Evolutionary conservation across 164 flowering plant species (phyloP).

Genomic region (Euptelea pleiosperma): DNA sequence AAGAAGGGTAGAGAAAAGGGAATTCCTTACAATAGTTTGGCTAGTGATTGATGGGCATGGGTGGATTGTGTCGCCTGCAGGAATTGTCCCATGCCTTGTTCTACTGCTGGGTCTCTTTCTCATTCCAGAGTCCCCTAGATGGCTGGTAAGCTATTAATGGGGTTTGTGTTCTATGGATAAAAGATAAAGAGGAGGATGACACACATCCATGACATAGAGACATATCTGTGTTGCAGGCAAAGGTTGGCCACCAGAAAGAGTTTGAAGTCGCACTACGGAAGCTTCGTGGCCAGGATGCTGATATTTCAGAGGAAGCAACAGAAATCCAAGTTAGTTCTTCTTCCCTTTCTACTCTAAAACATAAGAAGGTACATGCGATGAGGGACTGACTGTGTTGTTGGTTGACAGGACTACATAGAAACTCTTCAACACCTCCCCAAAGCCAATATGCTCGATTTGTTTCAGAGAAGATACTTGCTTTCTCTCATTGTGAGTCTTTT

Average conservation of each 20-base stretch:
- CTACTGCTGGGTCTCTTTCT: slow-evolving; percentile 57
- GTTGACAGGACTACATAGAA: slow-evolving; percentile 66
- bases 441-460: slow-evolving; percentile 64
- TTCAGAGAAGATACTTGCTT: slow-evolving; percentile 60
- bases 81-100: slow-evolving; percentile 61
- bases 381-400: slow-evolving; percentile 11
- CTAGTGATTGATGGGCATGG: neutral
- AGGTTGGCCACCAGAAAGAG: slow-evolving; percentile 53
- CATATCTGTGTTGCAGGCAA: slow-evolving; percentile 50
- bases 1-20: neutral
- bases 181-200: no score
- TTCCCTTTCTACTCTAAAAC: neutral
- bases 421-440: slow-evolving; percentile 64
- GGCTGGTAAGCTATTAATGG: slow-evolving; percentile 72
- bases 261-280: slow-evolving; percentile 56
- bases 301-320: slow-evolving; percentile 63
- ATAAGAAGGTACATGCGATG: neutral
- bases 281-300: slow-evolving; percentile 74
- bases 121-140: slow-evolving; percentile 96
- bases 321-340: slow-evolving; percentile 58
- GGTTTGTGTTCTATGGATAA: neutral
- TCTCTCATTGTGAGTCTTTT: slow-evolving; percentile 55
- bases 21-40: neutral
- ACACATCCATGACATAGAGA: neutral
- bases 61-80: slow-evolving; percentile 33